Conservation (phyloP, 2,329 filamentous ascomycete species). For the Penicillium sp. region DNA sequence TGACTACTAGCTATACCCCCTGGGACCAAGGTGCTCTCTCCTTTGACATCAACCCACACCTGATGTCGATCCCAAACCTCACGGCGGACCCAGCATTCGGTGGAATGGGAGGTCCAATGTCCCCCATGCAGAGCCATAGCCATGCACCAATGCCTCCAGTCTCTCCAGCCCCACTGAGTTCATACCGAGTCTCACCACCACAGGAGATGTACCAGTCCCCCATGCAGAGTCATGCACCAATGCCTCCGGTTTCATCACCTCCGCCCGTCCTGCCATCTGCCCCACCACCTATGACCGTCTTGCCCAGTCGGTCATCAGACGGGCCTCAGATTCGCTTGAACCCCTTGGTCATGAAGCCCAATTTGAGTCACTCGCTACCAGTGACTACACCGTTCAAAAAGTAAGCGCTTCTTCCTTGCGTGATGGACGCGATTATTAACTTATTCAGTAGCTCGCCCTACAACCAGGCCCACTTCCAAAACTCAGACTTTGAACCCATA, state of each 20-base stretch:
- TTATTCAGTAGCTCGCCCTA: conserved; percentile 39
- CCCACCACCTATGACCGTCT: conserved; percentile 34
- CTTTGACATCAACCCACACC: conserved; percentile 41
- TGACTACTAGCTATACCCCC: conserved; percentile 39
- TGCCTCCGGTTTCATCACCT: conserved; percentile 30
- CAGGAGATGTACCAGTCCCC: conserved; percentile 38
- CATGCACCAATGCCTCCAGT: conserved; percentile 23
- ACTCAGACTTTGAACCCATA: conserved; percentile 48
- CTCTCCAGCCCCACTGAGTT: conserved; percentile 30
- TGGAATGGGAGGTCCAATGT: conserved; percentile 27
- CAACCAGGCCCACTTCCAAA: conserved; percentile 49
- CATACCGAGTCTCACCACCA: conserved; percentile 32
- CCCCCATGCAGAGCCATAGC: conserved; percentile 9
- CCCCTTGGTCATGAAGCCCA: conserved; percentile 42
- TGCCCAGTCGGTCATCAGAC: conserved; percentile 36
- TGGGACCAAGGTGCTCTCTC: conserved; percentile 40
- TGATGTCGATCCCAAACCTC: conserved; percentile 44
- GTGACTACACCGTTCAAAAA: conserved; percentile 45
- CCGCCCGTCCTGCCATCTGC: conserved; percentile 27
- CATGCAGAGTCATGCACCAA: conserved; percentile 27
- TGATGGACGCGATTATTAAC: not conserved
- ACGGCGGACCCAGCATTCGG: conserved; percentile 39
- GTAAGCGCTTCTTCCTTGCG: conserved; percentile 23
- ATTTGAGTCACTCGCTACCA: conserved; percentile 41
- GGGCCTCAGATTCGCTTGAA: conserved; percentile 45